phyloP scores from a whole-genome alignment of 176 grass and related monocot genomes.

The Ananas comosus region DNA sequence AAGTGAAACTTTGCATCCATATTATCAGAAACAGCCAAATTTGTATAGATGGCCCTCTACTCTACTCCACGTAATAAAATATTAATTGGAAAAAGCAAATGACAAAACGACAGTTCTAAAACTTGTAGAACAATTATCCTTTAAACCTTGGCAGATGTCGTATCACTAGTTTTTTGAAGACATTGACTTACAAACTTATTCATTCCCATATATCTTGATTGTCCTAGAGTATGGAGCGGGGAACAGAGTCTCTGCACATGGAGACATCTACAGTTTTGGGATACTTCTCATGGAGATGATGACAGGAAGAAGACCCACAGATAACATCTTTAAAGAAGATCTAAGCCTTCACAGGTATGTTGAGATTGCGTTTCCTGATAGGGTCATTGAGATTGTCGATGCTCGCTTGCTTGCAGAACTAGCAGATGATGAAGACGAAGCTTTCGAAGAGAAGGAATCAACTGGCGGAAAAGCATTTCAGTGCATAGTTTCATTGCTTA shows the following conservation, averaged over 20 bases:
- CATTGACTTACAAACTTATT: too few species aligned
- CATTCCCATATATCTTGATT: neutral
- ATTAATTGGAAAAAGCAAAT: too few species aligned
- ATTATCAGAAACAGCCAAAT: too few species aligned
- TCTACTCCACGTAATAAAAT: too few species aligned
- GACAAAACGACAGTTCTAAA: too few species aligned
- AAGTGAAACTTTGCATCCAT: too few species aligned
- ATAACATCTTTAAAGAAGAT: neutral
- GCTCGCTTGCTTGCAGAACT: neutral
- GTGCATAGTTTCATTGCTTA: conserved; percentile 13
- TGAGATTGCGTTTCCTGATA: neutral
- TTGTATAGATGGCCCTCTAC: too few species aligned
- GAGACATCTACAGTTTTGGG: conserved; percentile 38
- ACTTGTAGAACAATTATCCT: too few species aligned
- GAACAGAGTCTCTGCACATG: conserved; percentile 15
- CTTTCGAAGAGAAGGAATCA: neutral
- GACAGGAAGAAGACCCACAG: conserved; percentile 18
- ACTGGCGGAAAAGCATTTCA: neutral
- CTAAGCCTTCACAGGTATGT: conserved; percentile 16
- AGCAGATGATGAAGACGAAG: neutral
- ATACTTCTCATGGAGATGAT: conserved; percentile 36
- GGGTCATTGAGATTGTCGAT: conserved; percentile 15
- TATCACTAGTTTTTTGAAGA: too few species aligned
- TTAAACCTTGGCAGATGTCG: too few species aligned
- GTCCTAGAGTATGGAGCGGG: conserved; percentile 30